A percentile compares a stretch with the other conserved stretches of the same genome.
phyloP scores from a whole-genome alignment of 2,329 filamentous ascomycete genomes.

The Pyrenochaeta sp. region DNA sequence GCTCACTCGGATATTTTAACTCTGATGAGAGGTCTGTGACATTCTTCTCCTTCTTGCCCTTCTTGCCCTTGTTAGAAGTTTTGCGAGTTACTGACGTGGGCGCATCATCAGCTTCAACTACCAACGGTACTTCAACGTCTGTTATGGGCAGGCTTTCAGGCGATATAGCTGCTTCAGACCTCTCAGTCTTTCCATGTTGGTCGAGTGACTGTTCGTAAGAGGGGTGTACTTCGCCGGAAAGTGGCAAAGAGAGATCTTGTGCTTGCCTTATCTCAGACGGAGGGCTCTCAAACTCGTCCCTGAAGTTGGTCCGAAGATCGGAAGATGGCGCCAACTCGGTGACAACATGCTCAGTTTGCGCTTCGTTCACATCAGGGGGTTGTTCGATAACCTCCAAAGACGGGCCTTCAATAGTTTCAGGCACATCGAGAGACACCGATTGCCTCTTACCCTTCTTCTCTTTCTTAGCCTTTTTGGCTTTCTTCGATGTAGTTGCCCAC shows the following conservation, averaged over 20 bases:
- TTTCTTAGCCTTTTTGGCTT: conserved; percentile 39
- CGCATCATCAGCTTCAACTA: conserved; percentile 3
- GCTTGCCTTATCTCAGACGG: not conserved
- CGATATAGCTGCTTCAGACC: not conserved
- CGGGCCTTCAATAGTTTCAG: conserved; percentile 5
- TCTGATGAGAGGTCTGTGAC: conserved; percentile 17
- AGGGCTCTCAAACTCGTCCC: not conserved
- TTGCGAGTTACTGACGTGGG: conserved; percentile 24
- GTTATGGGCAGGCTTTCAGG: not conserved
- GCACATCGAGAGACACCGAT: conserved; percentile 12
- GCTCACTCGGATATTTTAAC: not conserved
- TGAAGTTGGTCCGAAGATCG: not conserved
- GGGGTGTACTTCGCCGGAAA: not conserved
- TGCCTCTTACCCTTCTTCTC: conserved; percentile 38
- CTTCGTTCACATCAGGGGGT: not conserved
- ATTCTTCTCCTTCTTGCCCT: conserved; percentile 45
- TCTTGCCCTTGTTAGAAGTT: conserved; percentile 46
- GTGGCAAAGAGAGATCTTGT: not conserved
- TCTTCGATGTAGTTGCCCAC: conserved; percentile 23
- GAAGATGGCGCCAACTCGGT: not conserved
- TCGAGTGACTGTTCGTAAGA: not conserved
- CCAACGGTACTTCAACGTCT: not conserved
- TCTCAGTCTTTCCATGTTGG: not conserved
- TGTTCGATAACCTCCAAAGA: not conserved
- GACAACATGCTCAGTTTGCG: not conserved